A percentile compares a stretch with the other conserved stretches of the same genome.
These are phyloP conservation scores for Gossypium anomalum DNA, from an alignment of 345 rosid species.

Conservation along the genomic window DNA sequence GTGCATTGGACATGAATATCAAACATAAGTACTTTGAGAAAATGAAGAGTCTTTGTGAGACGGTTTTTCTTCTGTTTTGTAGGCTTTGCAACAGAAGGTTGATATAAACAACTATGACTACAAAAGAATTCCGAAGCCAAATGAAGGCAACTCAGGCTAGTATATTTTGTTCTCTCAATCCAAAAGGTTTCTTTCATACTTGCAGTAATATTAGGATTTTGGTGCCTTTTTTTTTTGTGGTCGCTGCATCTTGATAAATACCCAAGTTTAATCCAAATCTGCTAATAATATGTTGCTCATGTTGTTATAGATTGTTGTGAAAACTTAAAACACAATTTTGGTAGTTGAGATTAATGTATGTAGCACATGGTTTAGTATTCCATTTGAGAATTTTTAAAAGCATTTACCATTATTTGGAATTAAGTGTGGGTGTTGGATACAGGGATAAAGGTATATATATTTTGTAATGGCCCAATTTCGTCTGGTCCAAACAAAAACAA, in stretches of 20 bases:
- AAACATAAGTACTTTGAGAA: background rate
- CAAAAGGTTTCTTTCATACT: background rate
- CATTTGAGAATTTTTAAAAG: too few species aligned
- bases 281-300: background rate
- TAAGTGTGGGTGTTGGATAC: too few species aligned
- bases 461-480: too few species aligned
- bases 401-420: too few species aligned
- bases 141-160: constrained; percentile 51
- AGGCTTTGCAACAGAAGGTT: constrained; percentile 78
- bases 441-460: too few species aligned
- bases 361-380: too few species aligned
- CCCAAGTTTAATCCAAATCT: background rate
- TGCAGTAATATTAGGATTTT: background rate
- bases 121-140: constrained; percentile 75
- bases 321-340: background rate
- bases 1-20: background rate
- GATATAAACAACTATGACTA: constrained; percentile 76
- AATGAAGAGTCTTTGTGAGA: background rate
- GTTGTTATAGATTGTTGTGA: background rate
- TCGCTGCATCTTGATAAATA: background rate
- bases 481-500: too few species aligned
- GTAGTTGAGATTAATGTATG: background rate
- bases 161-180: background rate
- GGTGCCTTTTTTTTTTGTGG: background rate
- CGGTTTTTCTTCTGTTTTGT: background rate